Percentiles rank a stretch among this genome's conserved stretches.
These are phyloP conservation scores for Cercospora berteroae DNA, from an alignment of 2,329 filamentous ascomycete genomes.

Conservation along the genomic window DNA sequence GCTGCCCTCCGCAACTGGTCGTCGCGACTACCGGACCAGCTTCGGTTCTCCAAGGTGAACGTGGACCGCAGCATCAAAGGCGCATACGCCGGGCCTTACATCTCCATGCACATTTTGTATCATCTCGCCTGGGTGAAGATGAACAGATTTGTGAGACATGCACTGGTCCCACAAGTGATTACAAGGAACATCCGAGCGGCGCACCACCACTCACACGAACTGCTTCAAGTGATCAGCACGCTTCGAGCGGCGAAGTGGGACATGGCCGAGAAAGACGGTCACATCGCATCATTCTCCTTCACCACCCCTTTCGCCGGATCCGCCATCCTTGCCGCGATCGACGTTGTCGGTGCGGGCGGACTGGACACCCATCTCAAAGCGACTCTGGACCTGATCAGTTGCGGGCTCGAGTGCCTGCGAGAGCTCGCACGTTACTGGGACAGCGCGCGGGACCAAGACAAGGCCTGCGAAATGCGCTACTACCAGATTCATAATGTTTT, in stretches of 20 bases:
- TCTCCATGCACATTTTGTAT: slow-evolving; percentile 66
- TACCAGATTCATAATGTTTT: slow-evolving; percentile 45
- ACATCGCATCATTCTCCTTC: slow-evolving; percentile 48
- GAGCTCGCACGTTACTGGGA: slow-evolving; percentile 61
- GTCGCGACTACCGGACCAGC: slow-evolving; percentile 53
- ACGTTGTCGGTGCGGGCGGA: slow-evolving; percentile 64
- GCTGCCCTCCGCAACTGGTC: slow-evolving; percentile 60
- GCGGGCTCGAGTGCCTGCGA: slow-evolving; percentile 55
- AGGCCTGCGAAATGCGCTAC: slow-evolving; percentile 50
- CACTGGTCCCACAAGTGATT: slow-evolving; percentile 45
- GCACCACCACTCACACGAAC: slow-evolving; percentile 52
- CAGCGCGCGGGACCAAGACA: slow-evolving; percentile 53
- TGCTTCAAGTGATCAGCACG: slow-evolving; percentile 45
- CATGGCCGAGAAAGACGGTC: slow-evolving; percentile 22
- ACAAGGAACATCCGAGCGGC: slow-evolving; percentile 51
- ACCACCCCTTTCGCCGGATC: slow-evolving; percentile 58
- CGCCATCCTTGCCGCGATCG: slow-evolving; percentile 61
- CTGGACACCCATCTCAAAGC: slow-evolving; percentile 51
- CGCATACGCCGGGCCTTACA: slow-evolving; percentile 58
- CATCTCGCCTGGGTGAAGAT: slow-evolving; percentile 63
- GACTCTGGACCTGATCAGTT: slow-evolving; percentile 55
- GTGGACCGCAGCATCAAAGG: slow-evolving; percentile 55
- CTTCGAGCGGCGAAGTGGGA: slow-evolving; percentile 27
- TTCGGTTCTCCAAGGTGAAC: slow-evolving; percentile 57
- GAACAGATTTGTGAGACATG: slow-evolving; percentile 58